Percentiles rank a stretch among this genome's conserved stretches.
Conservation (phyloP, 208 protist genomes). For the Entamoeba moshkovskii region DNA sequence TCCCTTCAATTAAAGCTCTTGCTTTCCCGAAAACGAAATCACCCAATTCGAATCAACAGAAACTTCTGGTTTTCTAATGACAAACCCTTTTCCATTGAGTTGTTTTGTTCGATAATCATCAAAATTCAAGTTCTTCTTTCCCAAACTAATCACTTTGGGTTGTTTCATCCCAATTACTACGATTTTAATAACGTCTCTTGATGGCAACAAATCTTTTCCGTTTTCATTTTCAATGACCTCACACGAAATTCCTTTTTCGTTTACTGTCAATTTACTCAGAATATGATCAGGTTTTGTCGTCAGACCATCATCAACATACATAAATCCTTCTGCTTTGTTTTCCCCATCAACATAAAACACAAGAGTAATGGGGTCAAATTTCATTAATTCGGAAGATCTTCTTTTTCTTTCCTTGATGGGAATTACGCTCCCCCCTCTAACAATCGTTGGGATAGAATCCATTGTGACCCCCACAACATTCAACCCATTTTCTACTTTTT, state of each 20-base stretch:
- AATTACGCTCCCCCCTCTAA: conserved; percentile 8
- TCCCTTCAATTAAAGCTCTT: too few relatives aligned
- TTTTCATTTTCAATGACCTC: background rate
- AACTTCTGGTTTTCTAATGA: background rate
- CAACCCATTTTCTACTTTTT: background rate
- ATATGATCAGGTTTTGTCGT: background rate
- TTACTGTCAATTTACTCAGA: background rate
- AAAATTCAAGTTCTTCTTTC: background rate
- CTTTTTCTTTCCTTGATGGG: background rate
- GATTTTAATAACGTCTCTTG: background rate
- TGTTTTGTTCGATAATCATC: background rate
- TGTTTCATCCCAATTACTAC: background rate
- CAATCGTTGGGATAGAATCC: background rate
- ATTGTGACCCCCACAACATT: background rate
- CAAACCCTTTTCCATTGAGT: background rate
- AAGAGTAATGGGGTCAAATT: background rate
- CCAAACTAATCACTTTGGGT: background rate
- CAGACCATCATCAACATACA: conserved; percentile 13
- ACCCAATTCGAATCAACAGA: background rate
- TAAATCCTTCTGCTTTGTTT: background rate
- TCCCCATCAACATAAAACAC: background rate
- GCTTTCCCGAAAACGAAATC: background rate
- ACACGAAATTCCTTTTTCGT: background rate
- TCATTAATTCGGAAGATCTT: conserved; percentile 5
- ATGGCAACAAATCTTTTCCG: background rate